Conservation (phyloP, 2,329 filamentous ascomycete species). For the Exutisphaerella laricina region DNA sequence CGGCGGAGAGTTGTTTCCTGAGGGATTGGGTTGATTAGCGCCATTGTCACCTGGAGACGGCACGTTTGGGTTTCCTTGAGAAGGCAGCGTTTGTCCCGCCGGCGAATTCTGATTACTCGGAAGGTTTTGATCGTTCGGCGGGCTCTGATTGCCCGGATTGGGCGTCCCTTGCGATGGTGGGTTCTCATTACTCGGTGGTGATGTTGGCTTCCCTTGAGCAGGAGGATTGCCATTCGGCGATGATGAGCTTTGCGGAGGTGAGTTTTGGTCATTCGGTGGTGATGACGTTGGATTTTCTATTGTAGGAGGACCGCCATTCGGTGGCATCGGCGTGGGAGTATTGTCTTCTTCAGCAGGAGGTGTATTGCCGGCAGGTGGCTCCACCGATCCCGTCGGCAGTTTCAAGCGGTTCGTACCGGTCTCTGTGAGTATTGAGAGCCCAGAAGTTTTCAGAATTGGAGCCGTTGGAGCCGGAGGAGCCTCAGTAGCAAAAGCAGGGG, state of each 20-base stretch:
- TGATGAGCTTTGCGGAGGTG: no score
- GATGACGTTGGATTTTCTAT: background rate
- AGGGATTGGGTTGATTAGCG: background rate
- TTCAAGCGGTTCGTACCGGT: background rate
- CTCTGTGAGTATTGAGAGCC: slow-evolving; percentile 1
- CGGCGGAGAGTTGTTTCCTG: background rate
- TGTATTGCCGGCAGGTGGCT: background rate
- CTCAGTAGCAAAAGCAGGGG: background rate
- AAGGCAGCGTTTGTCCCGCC: background rate
- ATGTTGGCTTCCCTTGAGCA: background rate
- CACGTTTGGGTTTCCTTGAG: no score
- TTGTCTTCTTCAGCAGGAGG: no score
- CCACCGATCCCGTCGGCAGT: background rate
- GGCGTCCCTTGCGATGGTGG: background rate
- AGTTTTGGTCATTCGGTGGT: background rate
- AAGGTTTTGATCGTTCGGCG: background rate
- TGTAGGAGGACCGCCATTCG: background rate
- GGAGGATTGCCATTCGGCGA: background rate
- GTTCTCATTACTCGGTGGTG: background rate
- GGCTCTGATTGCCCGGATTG: background rate
- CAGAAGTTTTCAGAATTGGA: background rate
- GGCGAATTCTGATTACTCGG: background rate
- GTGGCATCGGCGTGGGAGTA: background rate
- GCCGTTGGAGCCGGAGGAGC: background rate
- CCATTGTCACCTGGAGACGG: background rate